phyloP scores from a whole-genome alignment of 2,329 filamentous ascomycete species.

The Penicillium sp. region DNA sequence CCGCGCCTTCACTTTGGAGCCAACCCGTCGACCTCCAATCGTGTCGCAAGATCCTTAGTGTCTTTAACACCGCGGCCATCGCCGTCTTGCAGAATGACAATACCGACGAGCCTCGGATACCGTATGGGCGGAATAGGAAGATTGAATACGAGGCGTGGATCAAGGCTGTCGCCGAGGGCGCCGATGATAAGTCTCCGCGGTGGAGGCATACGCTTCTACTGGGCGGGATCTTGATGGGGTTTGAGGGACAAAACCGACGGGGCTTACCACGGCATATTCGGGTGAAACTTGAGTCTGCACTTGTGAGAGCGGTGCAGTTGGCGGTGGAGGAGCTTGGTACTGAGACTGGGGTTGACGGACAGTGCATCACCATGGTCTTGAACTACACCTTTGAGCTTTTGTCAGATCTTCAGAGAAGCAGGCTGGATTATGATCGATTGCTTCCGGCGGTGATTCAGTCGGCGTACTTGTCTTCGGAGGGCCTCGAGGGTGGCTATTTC shows the following conservation, averaged over 20 bases:
- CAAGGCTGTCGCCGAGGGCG: slow-evolving; percentile 57
- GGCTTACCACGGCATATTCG: slow-evolving; percentile 64
- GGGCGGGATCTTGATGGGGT: slow-evolving; percentile 73
- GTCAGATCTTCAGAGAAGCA: slow-evolving; percentile 56
- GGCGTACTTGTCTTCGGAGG: slow-evolving; percentile 67
- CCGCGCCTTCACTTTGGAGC: slow-evolving; percentile 59
- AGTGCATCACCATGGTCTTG: slow-evolving; percentile 65
- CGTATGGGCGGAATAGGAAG: slow-evolving; percentile 49
- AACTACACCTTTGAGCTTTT: slow-evolving; percentile 75
- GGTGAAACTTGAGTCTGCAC: slow-evolving; percentile 66
- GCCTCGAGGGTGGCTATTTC: slow-evolving; percentile 74
- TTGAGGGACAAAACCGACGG: slow-evolving; percentile 62
- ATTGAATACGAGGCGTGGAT: slow-evolving; percentile 57
- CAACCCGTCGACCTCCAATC: slow-evolving; percentile 53
- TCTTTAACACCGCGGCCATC: slow-evolving; percentile 61
- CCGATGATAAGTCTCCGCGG: slow-evolving; percentile 61
- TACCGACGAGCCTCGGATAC: slow-evolving; percentile 34
- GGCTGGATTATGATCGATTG: slow-evolving; percentile 66
- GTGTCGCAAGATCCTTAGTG: slow-evolving; percentile 56
- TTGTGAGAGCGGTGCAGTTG: slow-evolving; percentile 74
- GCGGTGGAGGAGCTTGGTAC: slow-evolving; percentile 60
- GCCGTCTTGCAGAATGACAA: slow-evolving; percentile 51
- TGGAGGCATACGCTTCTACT: slow-evolving; percentile 86
- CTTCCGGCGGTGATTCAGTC: slow-evolving; percentile 68
- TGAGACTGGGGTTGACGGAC: slow-evolving; percentile 50